Conservation (phyloP, 768 basidiomycete species). For the Russula vinacea region DNA sequence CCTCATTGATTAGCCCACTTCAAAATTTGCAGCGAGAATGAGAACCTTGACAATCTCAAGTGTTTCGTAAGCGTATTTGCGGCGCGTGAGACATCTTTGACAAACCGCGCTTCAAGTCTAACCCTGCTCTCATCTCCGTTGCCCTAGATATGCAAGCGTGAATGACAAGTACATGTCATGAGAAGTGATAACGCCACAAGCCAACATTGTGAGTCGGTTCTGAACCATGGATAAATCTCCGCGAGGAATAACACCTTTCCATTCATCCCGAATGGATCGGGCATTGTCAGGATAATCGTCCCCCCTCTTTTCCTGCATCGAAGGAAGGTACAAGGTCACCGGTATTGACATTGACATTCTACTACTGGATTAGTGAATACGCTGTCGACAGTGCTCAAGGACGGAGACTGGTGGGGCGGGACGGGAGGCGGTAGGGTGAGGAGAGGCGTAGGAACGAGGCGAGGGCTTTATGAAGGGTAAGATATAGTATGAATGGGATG, state of each 20-base stretch:
- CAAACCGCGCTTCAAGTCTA: conserved; percentile 13
- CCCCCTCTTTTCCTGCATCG: conserved; percentile 12
- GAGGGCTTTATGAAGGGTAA: background rate
- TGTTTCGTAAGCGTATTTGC: conserved; percentile 14
- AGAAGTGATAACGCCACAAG: background rate
- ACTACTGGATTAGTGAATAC: background rate
- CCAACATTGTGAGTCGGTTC: conserved; percentile 16
- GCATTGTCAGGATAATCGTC: conserved; percentile 19
- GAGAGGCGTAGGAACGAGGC: background rate
- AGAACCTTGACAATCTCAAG: conserved; percentile 10
- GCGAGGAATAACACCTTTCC: conserved; percentile 14
- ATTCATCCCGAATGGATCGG: conserved; percentile 17
- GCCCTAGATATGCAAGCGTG: conserved; percentile 10
- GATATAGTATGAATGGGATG: background rate
- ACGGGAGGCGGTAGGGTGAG: background rate
- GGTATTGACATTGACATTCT: background rate
- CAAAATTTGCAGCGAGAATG: background rate
- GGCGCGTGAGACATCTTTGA: conserved; percentile 13
- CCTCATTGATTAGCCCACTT: background rate
- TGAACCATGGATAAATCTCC: conserved; percentile 9
- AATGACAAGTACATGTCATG: background rate
- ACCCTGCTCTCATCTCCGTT: conserved; percentile 16
- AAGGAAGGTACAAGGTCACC: conserved; percentile 12
- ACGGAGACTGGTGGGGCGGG: background rate
- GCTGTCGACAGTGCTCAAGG: background rate